Base-by-base conservation (phyloP, 2,329 filamentous ascomycete species). In the Ophiostoma sp. region DNA sequence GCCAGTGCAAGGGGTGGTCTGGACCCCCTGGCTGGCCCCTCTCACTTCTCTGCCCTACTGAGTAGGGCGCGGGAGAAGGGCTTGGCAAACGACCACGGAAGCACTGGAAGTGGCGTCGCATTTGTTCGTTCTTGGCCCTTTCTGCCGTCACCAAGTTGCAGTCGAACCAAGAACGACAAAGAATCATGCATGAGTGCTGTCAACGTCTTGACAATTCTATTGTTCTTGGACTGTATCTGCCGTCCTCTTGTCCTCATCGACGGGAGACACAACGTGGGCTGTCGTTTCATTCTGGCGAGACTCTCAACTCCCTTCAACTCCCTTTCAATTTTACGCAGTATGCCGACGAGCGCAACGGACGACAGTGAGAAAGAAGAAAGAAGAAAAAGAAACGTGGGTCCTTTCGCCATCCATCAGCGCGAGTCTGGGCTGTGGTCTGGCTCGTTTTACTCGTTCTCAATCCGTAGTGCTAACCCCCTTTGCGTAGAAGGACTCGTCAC, bases 401-500 rank as follows among this genome's bases (percentile, higher is more conserved):
- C 57, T 36, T 61, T 45, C 22, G 22, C n/a, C 22, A 17, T 66
- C 39, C 22, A n/a, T 22, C 15, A 66, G n/a, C 22, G n/a, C 9
- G 11, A 6, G 12, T 42, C 33, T 25, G 1, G 31, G 15, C 11
- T 28, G 22, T 31, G 2, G 17, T 25, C 22, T 66, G 12, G 11
- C 61, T 39, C 36, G 22, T 45, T 25, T 39, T 39, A 4, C 7
- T 33, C 28, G 6, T 61, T 61, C 7, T 52, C 5, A 6, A 19
- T 55, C n/a, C 50, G 17, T 48, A 48, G 42, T 48, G 42, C 42
- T 48, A 19, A 48, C 42, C 42, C 42, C 42, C 42, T 42, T 28
- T 45, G 31, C 31, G 7, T 11, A 48, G 42, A 52, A 19, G 42
- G 64, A 69, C 28, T 69, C 42, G 64, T 69, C 64, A 69, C 45